Conservation (phyloP, 2,329 filamentous ascomycete genomes). For the Leptographium radiaticola region DNA sequence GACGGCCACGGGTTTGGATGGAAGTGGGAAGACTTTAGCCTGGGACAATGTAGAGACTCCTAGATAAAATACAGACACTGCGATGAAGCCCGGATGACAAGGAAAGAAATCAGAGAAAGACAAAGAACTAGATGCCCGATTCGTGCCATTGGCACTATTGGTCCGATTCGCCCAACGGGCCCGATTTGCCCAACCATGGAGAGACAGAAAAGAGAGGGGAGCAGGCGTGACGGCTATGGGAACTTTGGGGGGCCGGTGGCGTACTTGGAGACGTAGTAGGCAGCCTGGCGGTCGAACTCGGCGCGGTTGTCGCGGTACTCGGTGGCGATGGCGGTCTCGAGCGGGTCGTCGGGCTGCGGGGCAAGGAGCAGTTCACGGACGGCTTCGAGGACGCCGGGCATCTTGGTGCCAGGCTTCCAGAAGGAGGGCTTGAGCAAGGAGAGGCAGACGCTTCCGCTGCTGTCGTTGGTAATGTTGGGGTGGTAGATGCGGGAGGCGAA, state of each 20-base stretch:
- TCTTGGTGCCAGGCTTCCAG: constrained; percentile 81
- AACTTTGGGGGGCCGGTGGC: constrained; percentile 32
- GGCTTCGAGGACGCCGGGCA: constrained; percentile 64
- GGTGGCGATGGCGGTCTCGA: constrained; percentile 76
- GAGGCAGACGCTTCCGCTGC: constrained; percentile 73
- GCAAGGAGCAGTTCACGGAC: constrained; percentile 61
- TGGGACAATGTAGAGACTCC: too few species aligned
- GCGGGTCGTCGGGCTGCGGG: constrained; percentile 79
- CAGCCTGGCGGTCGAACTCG: constrained; percentile 62
- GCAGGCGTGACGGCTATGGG: not conserved
- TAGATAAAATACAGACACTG: too few species aligned
- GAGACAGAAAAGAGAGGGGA: too few species aligned
- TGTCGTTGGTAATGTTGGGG: constrained; percentile 85
- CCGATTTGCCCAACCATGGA: too few species aligned
- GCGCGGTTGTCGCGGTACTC: constrained; percentile 58
- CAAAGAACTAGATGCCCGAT: too few species aligned
- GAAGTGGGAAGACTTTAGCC: too few species aligned
- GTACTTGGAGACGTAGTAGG: constrained; percentile 61
- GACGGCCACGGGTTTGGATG: too few species aligned
- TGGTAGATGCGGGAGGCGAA: constrained; percentile 92
- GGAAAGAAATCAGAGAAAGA: too few species aligned
- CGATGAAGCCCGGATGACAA: too few species aligned
- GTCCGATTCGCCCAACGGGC: too few species aligned
- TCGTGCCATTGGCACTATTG: too few species aligned
- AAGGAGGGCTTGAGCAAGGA: constrained; percentile 70